Percentiles rank a stretch among this genome's conserved stretches.
These are phyloP conservation scores for Spathaspora sp. DNA, from an alignment of 1,139 yeast species.

Conservation along the genomic window DNA sequence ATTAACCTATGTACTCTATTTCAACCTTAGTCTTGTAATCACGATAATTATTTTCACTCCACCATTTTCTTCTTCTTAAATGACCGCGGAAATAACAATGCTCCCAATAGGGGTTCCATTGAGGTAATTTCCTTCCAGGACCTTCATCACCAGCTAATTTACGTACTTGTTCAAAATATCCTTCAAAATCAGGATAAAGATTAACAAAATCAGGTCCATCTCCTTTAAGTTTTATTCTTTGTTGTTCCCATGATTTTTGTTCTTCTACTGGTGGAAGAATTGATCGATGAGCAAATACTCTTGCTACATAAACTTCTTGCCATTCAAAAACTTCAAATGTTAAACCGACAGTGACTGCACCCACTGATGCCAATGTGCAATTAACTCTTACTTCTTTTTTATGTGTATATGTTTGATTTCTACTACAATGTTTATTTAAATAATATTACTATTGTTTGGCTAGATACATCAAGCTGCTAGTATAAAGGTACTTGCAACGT, in stretches of 20 bases:
- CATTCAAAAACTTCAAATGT: conserved; percentile 42
- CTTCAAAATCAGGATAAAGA: conserved; percentile 23
- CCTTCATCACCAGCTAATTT: conserved; percentile 23
- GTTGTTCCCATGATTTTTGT: conserved; percentile 31
- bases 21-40: too few species aligned
- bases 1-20: too few species aligned
- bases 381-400: too few species aligned
- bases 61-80: conserved; percentile 14
- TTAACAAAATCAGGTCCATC: conserved; percentile 22
- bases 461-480: too few species aligned
- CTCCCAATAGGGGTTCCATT: conserved; percentile 22
- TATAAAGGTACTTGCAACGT: too few species aligned
- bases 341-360: conserved; percentile 42
- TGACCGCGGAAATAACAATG: conserved; percentile 21
- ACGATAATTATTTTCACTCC: conserved; percentile 5
- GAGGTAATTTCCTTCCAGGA: conserved; percentile 25
- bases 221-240: conserved; percentile 26
- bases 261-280: conserved; percentile 28
- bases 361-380: conserved; percentile 36
- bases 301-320: conserved; percentile 38
- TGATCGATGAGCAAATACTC: conserved; percentile 32
- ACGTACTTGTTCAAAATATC: conserved; percentile 23
- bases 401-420: too few species aligned
- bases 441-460: too few species aligned
- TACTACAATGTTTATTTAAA: too few species aligned